Evolutionary conservation across 2,329 filamentous ascomycete species (phyloP).

Genomic region (Intubia oerlemansii): DNA sequence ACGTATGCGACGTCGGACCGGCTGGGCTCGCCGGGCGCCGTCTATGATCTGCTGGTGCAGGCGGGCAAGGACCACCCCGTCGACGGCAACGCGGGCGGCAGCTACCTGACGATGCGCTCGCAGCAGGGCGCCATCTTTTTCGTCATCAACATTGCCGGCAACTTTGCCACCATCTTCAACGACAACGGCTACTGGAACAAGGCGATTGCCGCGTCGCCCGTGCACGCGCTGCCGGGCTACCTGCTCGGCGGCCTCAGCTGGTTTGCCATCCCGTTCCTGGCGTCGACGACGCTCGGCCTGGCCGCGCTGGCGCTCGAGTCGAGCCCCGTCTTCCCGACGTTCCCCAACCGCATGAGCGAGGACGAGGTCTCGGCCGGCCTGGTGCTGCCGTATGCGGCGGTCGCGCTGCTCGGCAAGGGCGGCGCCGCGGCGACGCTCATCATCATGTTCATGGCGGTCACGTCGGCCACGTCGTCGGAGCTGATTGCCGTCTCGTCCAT

Average conservation of each 20-base stretch:
- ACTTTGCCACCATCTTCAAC: constrained; percentile 68
- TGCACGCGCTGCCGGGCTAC: constrained; percentile 73
- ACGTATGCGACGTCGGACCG: constrained; percentile 53
- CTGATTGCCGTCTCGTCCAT: constrained; percentile 77
- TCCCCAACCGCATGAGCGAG: constrained; percentile 46
- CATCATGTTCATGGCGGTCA: constrained; percentile 80
- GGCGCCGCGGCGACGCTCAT: constrained; percentile 61
- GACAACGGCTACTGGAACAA: constrained; percentile 90
- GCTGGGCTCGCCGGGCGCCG: constrained; percentile 52
- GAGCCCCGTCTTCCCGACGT: constrained; percentile 51
- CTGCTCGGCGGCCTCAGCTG: constrained; percentile 69
- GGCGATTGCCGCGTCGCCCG: constrained; percentile 69
- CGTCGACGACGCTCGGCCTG: constrained; percentile 73
- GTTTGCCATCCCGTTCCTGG: constrained; percentile 87
- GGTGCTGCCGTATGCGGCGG: constrained; percentile 67
- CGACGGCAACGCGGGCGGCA: constrained; percentile 57
- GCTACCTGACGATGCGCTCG: constrained; percentile 72
- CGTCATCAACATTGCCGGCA: constrained; percentile 53
- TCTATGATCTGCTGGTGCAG: constrained; percentile 57
- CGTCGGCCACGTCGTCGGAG: constrained; percentile 62
- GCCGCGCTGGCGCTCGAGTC: constrained; percentile 61
- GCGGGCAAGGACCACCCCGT: constrained; percentile 53
- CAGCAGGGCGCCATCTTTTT: constrained; percentile 74
- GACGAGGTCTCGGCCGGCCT: constrained; percentile 65
- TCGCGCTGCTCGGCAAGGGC: constrained; percentile 61